Conservation (phyloP, 352 stramenopile species). For the Phytophthora pistaciae region DNA sequence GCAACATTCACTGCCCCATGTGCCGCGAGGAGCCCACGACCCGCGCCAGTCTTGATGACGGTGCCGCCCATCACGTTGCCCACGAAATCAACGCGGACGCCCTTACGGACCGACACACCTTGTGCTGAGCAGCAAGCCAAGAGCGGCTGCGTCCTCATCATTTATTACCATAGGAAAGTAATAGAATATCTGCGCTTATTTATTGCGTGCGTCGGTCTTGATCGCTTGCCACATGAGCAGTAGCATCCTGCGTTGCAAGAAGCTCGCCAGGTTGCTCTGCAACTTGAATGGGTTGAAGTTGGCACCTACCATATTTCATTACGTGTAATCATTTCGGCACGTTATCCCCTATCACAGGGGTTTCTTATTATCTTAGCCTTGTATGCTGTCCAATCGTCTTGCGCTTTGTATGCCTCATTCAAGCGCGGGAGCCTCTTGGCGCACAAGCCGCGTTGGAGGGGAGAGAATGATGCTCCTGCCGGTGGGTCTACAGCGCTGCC, state of each 20-base stretch:
- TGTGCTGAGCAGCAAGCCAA: conserved; percentile 4
- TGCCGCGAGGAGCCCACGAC: conserved; percentile 75
- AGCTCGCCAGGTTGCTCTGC: background rate
- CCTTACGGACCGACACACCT: conserved; percentile 20
- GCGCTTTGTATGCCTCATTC: conserved; percentile 30
- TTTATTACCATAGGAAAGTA: conserved; percentile 44
- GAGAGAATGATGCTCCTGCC: conserved; percentile 56
- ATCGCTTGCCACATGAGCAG: background rate
- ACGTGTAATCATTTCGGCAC: conserved; percentile 2
- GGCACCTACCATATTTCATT: conserved; percentile 3
- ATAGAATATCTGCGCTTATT: conserved; percentile 33
- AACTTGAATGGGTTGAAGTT: background rate
- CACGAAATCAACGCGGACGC: conserved; percentile 17
- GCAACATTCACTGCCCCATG: conserved; percentile 86
- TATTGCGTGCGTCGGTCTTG: background rate
- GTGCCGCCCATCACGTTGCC: conserved; percentile 1
- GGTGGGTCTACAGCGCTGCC: conserved; percentile 26
- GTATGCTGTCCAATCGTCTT: conserved; percentile 27
- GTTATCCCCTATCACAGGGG: background rate
- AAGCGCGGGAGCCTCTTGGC: conserved; percentile 33
- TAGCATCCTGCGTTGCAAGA: background rate
- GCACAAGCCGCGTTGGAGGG: conserved; percentile 39
- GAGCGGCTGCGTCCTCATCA: conserved; percentile 5
- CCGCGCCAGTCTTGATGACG: conserved; percentile 20
- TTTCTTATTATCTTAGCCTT: conserved; percentile 18